Conservation (phyloP, 176 grass and related monocot genomes). For the Saccharum officinarum region DNA sequence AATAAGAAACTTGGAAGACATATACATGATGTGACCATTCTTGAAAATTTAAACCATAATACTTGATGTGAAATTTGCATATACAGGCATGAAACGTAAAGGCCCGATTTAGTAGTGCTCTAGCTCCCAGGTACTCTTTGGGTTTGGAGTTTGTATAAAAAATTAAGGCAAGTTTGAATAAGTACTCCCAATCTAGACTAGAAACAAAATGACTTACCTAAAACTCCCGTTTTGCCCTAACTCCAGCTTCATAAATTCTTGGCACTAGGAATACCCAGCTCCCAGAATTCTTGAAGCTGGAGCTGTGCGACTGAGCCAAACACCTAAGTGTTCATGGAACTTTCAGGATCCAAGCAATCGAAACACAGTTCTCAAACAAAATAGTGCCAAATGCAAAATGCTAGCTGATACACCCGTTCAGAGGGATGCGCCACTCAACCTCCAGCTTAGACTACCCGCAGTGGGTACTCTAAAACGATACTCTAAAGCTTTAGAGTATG, state of each 20-base stretch:
- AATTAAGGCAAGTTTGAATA: neutral
- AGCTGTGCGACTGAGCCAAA: neutral
- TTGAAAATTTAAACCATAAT: constrained; percentile 12
- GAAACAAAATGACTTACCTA: neutral
- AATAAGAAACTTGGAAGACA: constrained; percentile 16
- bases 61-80: neutral
- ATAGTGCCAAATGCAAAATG: neutral
- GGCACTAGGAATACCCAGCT: neutral
- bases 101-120: neutral
- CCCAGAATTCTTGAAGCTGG: neutral
- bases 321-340: neutral
- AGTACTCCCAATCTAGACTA: neutral
- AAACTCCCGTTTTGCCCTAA: neutral
- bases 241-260: neutral
- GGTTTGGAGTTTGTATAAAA: neutral
- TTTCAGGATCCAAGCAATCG: constrained; percentile 9
- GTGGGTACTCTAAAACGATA: no score
- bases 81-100: neutral
- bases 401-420: neutral
- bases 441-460: no score
- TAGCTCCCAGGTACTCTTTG: neutral
- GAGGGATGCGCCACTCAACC: neutral
- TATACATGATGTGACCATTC: constrained; percentile 5
- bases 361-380: constrained; percentile 10
- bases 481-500: no score